phyloP scores from a whole-genome alignment of 306 rosid genomes.

The Vigna mungo region DNA sequence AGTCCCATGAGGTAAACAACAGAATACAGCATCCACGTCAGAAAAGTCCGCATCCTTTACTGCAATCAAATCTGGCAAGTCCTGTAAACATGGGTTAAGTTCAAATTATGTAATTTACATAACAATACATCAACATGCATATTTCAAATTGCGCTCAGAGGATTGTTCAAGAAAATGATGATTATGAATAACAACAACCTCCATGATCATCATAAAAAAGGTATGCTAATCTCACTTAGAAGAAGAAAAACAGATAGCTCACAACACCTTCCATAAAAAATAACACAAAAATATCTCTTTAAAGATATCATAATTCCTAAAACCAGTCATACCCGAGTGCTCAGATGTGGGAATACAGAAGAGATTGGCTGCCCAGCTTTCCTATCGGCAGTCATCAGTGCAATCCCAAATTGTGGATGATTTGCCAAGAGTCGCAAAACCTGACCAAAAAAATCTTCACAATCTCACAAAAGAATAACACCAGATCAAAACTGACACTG shows the following conservation, averaged over 20 bases:
- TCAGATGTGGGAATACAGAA: slow-evolving; percentile 86
- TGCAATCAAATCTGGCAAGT: slow-evolving; percentile 86
- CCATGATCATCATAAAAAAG: slow-evolving; percentile 28
- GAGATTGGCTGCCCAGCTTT: slow-evolving; percentile 92
- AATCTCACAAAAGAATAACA: slow-evolving; percentile 19
- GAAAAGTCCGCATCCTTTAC: slow-evolving; percentile 86
- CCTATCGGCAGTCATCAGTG: slow-evolving; percentile 86
- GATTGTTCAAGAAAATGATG: slow-evolving; percentile 40
- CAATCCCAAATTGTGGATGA: slow-evolving; percentile 83
- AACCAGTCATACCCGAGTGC: slow-evolving; percentile 64
- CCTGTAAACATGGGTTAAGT: slow-evolving; percentile 54
- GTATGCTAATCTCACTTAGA: not conserved
- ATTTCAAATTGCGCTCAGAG: slow-evolving; percentile 14
- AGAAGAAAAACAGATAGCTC: slow-evolving; percentile 32
- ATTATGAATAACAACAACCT: slow-evolving; percentile 17
- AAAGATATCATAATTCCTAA: slow-evolving; percentile 12
- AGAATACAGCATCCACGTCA: slow-evolving; percentile 87
- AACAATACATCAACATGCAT: slow-evolving; percentile 10
- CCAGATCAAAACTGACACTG: not conserved
- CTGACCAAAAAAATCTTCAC: slow-evolving; percentile 52
- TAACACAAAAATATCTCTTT: not conserved
- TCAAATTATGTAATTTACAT: slow-evolving; percentile 20
- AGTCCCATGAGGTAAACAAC: slow-evolving; percentile 97
- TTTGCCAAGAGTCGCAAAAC: slow-evolving; percentile 88
- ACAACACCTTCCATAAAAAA: not conserved